A percentile compares a stretch with the other conserved stretches of the same genome.
Conservation (phyloP, 768 basidiomycete species). For the Mycena epipterygia region DNA sequence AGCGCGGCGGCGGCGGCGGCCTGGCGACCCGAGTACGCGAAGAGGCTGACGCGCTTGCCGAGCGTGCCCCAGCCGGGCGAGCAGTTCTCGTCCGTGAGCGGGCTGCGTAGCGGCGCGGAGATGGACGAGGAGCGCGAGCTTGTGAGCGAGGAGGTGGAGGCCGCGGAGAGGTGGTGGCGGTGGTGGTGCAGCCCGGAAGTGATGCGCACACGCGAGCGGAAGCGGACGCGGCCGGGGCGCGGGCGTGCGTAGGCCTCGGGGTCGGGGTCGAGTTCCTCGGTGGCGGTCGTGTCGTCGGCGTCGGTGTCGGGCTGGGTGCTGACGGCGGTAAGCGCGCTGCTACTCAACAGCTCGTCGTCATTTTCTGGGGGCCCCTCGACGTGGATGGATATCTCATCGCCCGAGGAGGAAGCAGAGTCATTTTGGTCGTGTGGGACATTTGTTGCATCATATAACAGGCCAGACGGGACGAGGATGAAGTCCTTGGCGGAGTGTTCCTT, state of each 20-base stretch:
- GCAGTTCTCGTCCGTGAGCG: conserved; percentile 54
- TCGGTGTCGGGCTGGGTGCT: conserved; percentile 9
- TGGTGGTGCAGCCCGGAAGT: conserved; percentile 60
- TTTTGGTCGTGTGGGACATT: not conserved
- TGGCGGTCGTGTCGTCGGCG: conserved; percentile 15
- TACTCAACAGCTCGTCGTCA: conserved; percentile 27
- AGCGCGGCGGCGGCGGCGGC: conserved; percentile 26
- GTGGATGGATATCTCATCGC: conserved; percentile 28
- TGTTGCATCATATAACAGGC: not conserved
- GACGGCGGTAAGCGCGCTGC: conserved; percentile 24
- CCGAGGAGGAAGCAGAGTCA: conserved; percentile 2
- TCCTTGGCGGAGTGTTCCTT: not conserved
- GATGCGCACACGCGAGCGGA: conserved; percentile 71
- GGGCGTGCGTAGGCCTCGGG: conserved; percentile 26
- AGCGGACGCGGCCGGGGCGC: conserved; percentile 54
- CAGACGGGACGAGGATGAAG: not conserved
- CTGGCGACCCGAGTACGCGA: conserved; percentile 46
- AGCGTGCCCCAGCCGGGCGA: conserved; percentile 73
- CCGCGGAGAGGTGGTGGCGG: conserved; percentile 41
- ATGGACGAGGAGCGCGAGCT: conserved; percentile 85
- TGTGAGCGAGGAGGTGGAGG: conserved; percentile 60
- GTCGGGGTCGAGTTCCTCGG: conserved; percentile 5
- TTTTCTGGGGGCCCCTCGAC: conserved; percentile 12
- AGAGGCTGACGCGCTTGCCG: conserved; percentile 64
- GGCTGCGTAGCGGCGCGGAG: conserved; percentile 81